Percentiles rank a stretch among this genome's conserved stretches.
Evolutionary conservation across 2,329 filamentous ascomycete genomes (phyloP).

Genomic region (Phyllosticta citriasiana): DNA sequence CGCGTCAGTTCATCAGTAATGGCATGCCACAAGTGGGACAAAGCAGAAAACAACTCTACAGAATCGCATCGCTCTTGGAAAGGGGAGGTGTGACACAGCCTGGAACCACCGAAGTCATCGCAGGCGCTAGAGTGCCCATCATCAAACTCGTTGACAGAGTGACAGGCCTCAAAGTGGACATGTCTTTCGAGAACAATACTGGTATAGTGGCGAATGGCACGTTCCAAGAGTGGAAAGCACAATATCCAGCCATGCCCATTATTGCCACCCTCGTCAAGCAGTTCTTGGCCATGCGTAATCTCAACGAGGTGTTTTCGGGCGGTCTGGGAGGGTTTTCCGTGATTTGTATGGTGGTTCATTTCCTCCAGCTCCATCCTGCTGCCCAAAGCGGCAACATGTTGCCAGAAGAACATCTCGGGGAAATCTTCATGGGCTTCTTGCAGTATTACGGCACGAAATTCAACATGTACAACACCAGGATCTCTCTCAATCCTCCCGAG

Average conservation of each 20-base stretch:
- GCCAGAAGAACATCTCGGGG: constrained; percentile 60
- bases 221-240: constrained; percentile 66
- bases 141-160: constrained; percentile 77
- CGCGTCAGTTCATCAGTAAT: constrained; percentile 48
- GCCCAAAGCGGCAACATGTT: constrained; percentile 51
- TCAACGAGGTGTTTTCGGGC: constrained; percentile 86
- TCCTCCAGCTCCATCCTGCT: constrained; percentile 71
- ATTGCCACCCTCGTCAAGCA: constrained; percentile 88
- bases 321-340: constrained; percentile 91
- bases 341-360: constrained; percentile 84
- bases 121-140: constrained; percentile 73
- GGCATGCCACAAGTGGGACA: constrained; percentile 29
- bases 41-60: constrained; percentile 48
- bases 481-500: constrained; percentile 63
- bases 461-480: constrained; percentile 58
- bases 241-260: constrained; percentile 76
- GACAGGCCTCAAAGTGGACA: constrained; percentile 76
- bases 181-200: constrained; percentile 87
- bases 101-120: constrained; percentile 56
- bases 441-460: constrained; percentile 82
- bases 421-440: constrained; percentile 78
- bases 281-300: constrained; percentile 73
- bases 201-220: constrained; percentile 73
- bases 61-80: constrained; percentile 52
- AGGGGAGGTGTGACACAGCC: constrained; percentile 46